These are phyloP conservation scores for Penicillium carneum DNA, from an alignment of 2,329 filamentous ascomycete genomes.

Conservation along the genomic window DNA sequence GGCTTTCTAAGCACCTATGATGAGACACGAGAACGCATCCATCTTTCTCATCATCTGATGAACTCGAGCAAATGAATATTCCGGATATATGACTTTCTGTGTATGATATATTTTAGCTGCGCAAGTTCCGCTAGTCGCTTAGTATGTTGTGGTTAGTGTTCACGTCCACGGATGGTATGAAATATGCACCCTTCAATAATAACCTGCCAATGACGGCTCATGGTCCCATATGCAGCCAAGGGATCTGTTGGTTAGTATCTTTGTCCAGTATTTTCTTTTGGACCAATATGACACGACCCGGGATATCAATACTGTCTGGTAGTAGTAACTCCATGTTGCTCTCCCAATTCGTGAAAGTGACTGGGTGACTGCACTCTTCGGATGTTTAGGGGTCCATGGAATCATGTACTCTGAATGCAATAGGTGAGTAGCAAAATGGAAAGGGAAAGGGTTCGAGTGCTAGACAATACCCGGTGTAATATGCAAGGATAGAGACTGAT, in stretches of 20 bases:
- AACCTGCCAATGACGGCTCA: background rate
- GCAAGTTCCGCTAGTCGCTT: background rate
- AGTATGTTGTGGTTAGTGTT: background rate
- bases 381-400: background rate
- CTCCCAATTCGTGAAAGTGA: background rate
- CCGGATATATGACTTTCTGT: too few relatives aligned
- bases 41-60: background rate
- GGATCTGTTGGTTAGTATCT: background rate
- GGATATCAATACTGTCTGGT: too few relatives aligned
- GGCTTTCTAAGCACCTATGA: background rate
- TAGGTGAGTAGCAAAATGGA: background rate
- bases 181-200: background rate
- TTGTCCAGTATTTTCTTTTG: background rate
- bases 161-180: background rate
- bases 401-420: background rate
- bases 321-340: background rate
- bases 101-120: background rate
- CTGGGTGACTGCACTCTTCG: background rate
- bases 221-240: background rate
- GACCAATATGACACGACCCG: background rate
- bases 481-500: constrained; percentile 1
- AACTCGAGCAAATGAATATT: background rate
- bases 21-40: background rate
- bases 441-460: background rate
- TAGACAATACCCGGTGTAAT: background rate